Percentiles rank a stretch among this genome's conserved stretches.
Conservation (phyloP, 1,139 yeast species). For the Pichia sp. region DNA sequence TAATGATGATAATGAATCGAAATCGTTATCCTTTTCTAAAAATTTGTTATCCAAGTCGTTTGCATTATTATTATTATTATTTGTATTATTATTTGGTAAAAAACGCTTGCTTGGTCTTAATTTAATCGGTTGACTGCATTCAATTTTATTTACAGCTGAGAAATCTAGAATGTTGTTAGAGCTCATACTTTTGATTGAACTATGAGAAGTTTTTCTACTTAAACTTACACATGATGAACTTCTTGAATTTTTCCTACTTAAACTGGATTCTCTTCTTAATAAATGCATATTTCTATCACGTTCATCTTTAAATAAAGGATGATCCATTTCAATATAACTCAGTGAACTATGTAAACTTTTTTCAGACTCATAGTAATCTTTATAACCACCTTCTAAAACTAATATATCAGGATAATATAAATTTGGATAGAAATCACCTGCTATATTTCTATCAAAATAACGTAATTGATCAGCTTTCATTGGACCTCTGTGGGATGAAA, state of each 20-base stretch:
- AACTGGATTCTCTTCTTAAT: constrained; percentile 47
- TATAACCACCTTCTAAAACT: constrained; percentile 87
- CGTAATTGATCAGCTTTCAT: constrained; percentile 83
- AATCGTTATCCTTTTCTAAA: constrained; percentile 4
- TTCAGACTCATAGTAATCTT: constrained; percentile 52
- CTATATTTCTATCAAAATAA: constrained; percentile 70
- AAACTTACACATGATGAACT: constrained; percentile 11
- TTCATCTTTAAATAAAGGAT: constrained; percentile 53
- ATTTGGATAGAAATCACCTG: constrained; percentile 70
- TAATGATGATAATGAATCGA: constrained; percentile 4
- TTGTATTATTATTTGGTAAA: not conserved
- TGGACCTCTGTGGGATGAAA: constrained; percentile 89
- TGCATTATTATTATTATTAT: not conserved
- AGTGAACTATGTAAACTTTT: constrained; percentile 42
- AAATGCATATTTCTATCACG: constrained; percentile 71
- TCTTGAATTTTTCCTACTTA: constrained; percentile 13
- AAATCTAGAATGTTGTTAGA: constrained; percentile 15
- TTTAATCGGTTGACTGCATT: constrained; percentile 1
- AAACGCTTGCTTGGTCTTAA: constrained; percentile 11
- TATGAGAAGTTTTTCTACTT: constrained; percentile 14
- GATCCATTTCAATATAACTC: constrained; percentile 83
- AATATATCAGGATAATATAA: constrained; percentile 83
- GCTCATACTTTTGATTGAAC: constrained; percentile 10
- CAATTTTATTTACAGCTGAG: constrained; percentile 13
- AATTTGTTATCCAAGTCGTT: not conserved